Percentiles rank a stretch among this genome's conserved stretches.
phyloP scores from a whole-genome alignment of 495 filamentous ascomycete species.

The Neurospora sp. region DNA sequence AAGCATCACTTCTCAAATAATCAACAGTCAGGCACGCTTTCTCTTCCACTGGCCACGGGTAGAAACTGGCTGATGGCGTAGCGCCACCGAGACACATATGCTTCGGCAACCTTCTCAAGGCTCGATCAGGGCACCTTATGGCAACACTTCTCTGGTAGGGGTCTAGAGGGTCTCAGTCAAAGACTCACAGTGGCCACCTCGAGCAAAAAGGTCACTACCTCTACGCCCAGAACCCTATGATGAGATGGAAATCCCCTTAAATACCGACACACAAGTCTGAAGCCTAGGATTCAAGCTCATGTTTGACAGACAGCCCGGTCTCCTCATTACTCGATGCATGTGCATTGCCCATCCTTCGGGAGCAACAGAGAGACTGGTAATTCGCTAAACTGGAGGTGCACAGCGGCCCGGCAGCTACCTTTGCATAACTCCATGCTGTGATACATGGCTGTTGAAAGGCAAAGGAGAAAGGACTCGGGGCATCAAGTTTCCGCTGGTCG shows the following conservation, averaged over 20 bases:
- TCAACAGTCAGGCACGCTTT: neutral
- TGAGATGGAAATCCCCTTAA: neutral
- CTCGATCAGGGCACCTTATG: neutral
- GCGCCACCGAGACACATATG: neutral
- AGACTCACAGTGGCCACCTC: neutral
- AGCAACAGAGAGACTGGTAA: neutral
- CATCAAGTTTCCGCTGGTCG: neutral
- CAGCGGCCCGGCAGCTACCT: neutral
- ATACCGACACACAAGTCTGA: neutral
- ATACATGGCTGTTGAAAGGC: neutral
- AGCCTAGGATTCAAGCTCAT: neutral
- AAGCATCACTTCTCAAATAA: neutral
- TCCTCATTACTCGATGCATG: neutral
- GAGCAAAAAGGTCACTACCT: neutral
- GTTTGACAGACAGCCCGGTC: neutral
- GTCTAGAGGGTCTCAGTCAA: neutral
- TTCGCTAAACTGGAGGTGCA: neutral
- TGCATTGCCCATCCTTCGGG: neutral
- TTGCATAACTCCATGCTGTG: neutral
- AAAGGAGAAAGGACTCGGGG: neutral
- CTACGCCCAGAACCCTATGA: neutral
- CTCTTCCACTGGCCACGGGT: neutral
- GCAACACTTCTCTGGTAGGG: neutral
- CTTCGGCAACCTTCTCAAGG: neutral
- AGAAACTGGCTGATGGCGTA: neutral